Percentiles rank a stretch among this genome's conserved stretches.
These are phyloP conservation scores for Fusarium heterosporum DNA, from an alignment of 2,329 filamentous ascomycete species.

Conservation along the genomic window DNA sequence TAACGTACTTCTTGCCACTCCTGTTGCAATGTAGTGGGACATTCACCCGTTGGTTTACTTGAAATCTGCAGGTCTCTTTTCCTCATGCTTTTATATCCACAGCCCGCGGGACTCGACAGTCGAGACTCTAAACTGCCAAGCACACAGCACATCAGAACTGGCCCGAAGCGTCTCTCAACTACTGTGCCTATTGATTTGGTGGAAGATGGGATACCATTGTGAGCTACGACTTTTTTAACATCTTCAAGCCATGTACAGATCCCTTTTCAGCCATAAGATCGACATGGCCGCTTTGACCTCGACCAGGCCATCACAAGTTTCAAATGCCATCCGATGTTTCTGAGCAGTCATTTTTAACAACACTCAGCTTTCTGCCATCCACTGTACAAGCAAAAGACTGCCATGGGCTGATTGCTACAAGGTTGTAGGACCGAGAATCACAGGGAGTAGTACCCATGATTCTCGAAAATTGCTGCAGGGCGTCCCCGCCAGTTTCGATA, in stretches of 20 bases:
- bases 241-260: neutral
- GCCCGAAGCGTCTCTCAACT: neutral
- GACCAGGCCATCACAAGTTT: neutral
- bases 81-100: neutral
- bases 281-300: neutral
- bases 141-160: neutral
- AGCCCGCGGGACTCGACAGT: neutral
- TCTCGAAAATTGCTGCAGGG: neutral
- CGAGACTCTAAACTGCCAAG: neutral
- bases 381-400: neutral
- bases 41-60: neutral
- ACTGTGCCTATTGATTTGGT: too few species aligned
- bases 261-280: neutral
- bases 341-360: neutral
- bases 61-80: neutral
- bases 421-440: neutral
- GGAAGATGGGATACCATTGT: too few species aligned
- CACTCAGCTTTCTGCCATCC: neutral
- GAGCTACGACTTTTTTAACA: neutral
- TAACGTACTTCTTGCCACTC: neutral
- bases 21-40: neutral
- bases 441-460: too few species aligned
- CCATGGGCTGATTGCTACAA: neutral
- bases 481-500: neutral
- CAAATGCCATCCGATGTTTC: neutral